phyloP scores from a whole-genome alignment of 2,329 filamentous ascomycete species.

The Neofusicoccum sp. region DNA sequence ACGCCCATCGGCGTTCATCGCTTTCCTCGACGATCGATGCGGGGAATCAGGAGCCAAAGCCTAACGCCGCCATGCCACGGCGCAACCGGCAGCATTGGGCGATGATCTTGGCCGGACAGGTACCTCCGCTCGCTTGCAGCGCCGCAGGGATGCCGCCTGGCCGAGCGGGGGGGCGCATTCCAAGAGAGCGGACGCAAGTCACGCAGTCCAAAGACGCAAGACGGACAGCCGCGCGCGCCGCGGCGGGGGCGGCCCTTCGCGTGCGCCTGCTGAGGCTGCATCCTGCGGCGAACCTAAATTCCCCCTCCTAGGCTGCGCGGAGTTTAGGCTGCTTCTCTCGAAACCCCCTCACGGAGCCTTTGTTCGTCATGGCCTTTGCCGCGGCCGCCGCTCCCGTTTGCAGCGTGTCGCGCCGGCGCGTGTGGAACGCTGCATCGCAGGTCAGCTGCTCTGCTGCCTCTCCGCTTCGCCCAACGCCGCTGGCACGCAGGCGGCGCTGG shows the following conservation, averaged over 20 bases:
- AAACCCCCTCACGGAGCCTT: background rate
- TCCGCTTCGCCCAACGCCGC: background rate
- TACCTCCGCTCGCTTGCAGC: background rate
- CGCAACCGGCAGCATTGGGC: background rate
- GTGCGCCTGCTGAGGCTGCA: background rate
- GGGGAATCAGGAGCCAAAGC: background rate
- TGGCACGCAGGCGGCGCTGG: background rate
- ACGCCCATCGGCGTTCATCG: background rate
- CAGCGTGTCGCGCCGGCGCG: background rate
- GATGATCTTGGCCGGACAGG: background rate
- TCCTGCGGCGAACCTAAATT: slow-evolving; percentile 3
- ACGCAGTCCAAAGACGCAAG: background rate
- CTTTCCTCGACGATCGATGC: background rate
- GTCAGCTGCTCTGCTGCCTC: background rate
- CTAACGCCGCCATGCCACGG: background rate
- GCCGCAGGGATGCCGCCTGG: too few species aligned
- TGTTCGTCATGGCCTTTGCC: background rate
- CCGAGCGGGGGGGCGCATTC: background rate
- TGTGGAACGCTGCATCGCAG: background rate
- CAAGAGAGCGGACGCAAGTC: background rate
- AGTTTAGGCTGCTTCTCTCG: background rate
- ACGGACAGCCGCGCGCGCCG: background rate
- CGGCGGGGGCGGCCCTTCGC: background rate
- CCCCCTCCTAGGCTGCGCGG: background rate
- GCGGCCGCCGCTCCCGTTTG: background rate